Conservation (phyloP, 306 rosid genomes). For the Rubus parviflorus region DNA sequence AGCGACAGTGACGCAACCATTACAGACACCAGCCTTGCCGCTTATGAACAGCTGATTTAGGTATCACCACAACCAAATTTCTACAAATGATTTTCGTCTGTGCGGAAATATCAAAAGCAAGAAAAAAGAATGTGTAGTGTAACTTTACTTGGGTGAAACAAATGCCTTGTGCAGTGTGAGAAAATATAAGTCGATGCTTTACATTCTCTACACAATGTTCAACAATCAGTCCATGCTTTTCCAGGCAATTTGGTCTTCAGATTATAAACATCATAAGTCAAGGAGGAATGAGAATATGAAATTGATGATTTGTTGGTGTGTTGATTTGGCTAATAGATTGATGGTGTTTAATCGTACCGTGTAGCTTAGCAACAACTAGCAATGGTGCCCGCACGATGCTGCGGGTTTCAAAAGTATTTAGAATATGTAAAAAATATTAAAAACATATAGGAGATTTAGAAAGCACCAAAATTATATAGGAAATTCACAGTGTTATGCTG, state of each 20-base stretch:
- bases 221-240: neutral
- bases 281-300: too few species aligned
- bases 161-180: neutral
- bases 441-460: too few species aligned
- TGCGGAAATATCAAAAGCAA: neutral
- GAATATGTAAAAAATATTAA: too few species aligned
- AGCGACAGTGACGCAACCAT: slow-evolving; percentile 61
- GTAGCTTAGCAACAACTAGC: too few species aligned
- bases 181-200: neutral
- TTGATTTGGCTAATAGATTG: too few species aligned
- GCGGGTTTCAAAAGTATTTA: too few species aligned
- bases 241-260: neutral
- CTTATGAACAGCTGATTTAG: slow-evolving; percentile 24
- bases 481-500: too few species aligned
- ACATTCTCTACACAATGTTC: neutral
- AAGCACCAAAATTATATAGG: too few species aligned
- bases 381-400: too few species aligned
- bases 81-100: neutral
- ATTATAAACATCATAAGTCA: neutral
- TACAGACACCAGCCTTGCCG: slow-evolving; percentile 49
- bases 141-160: neutral
- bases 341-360: too few species aligned
- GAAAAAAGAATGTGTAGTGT: neutral
- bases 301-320: too few species aligned
- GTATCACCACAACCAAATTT: neutral